Percentiles rank a stretch among this genome's conserved stretches.
Evolutionary conservation across 192 early-diverging fungal genomes (phyloP).

Genomic region (Kickxella alabastrina): DNA sequence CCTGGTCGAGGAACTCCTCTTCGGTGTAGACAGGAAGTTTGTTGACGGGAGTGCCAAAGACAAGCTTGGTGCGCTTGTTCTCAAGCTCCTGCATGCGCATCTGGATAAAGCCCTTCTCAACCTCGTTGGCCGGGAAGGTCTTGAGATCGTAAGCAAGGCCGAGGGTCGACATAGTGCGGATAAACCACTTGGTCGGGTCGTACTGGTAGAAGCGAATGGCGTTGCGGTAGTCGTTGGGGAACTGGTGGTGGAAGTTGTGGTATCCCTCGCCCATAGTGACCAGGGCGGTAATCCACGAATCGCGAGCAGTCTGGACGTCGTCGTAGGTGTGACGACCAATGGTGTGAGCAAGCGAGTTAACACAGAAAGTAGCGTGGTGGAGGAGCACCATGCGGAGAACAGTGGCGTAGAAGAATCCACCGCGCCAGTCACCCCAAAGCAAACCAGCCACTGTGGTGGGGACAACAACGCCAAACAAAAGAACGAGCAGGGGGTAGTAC

Average conservation of each 20-base stretch:
- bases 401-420: conserved; percentile 75
- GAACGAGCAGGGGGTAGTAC: conserved; percentile 65
- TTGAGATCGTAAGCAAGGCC: conserved; percentile 70
- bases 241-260: conserved; percentile 88
- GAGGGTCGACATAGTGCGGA: conserved; percentile 51
- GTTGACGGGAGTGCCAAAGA: conserved; percentile 70
- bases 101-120: conserved; percentile 67
- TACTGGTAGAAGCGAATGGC: conserved; percentile 73
- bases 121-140: conserved; percentile 73
- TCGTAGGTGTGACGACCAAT: conserved; percentile 73
- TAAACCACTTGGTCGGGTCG: conserved; percentile 84
- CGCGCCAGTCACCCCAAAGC: conserved; percentile 76
- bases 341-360: conserved; percentile 78
- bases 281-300: conserved; percentile 76
- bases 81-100: conserved; percentile 80
- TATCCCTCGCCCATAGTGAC: conserved; percentile 79
- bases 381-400: conserved; percentile 68
- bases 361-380: conserved; percentile 85
- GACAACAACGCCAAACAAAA: conserved; percentile 70
- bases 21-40: conserved; percentile 64
- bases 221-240: conserved; percentile 83
- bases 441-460: conserved; percentile 81
- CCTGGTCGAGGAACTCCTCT: conserved; percentile 60
- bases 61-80: conserved; percentile 56
- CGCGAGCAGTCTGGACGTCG: conserved; percentile 76